A percentile compares a stretch with the other conserved stretches of the same genome.
phyloP scores from a whole-genome alignment of 2,329 filamentous ascomycete species.

The Trichoderma sp. region DNA sequence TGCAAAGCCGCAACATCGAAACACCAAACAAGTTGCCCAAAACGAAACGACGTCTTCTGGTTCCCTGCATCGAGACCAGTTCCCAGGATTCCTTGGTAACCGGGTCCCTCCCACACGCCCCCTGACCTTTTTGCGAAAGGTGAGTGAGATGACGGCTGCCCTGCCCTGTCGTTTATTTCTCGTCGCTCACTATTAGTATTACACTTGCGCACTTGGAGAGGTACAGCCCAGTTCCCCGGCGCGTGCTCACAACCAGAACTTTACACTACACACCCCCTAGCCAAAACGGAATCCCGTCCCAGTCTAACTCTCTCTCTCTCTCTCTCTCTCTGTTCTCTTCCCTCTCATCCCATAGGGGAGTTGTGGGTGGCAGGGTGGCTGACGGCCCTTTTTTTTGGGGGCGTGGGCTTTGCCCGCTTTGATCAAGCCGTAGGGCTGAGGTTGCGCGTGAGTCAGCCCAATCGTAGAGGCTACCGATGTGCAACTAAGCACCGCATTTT shows the following conservation, averaged over 20 bases:
- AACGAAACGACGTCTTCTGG: not conserved
- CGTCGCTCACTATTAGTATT: not conserved
- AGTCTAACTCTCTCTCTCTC: not conserved
- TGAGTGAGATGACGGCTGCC: constrained; percentile 17
- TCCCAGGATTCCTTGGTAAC: not conserved
- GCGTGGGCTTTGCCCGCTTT: not conserved
- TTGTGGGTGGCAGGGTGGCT: constrained; percentile 8
- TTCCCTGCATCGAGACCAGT: not conserved
- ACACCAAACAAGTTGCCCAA: not conserved
- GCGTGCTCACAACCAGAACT: not conserved
- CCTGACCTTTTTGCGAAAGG: not conserved
- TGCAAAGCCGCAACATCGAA: not conserved
- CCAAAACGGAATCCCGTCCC: not conserved
- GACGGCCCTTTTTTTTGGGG: constrained; percentile 6
- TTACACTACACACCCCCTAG: not conserved
- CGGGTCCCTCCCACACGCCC: not conserved
- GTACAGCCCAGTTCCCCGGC: not conserved
- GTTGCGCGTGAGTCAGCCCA: constrained; percentile 13
- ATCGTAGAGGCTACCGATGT: constrained; percentile 8
- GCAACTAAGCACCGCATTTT: not conserved
- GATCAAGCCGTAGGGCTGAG: constrained; percentile 16
- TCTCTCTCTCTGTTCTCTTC: not conserved
- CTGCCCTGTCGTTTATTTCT: not conserved
- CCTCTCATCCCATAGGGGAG: not conserved
- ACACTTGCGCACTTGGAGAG: not conserved